Evolutionary conservation across 1,284 basidiomycete species (phyloP).

Genomic region (Phellinidium pouzarii): DNA sequence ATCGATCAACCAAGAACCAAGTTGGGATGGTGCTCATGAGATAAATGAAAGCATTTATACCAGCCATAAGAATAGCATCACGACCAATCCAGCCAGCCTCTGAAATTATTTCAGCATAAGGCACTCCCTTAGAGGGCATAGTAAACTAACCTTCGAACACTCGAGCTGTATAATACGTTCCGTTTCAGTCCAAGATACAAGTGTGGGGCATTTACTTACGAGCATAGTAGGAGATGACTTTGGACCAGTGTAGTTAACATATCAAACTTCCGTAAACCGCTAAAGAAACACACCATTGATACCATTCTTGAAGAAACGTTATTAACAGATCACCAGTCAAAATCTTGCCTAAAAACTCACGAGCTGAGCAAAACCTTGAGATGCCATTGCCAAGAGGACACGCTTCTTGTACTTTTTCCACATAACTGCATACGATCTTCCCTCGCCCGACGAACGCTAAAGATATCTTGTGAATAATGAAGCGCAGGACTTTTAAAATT

Average conservation of each 20-base stretch:
- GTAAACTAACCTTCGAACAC: constrained; percentile 72
- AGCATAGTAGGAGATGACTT: constrained; percentile 93
- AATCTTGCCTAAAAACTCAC: constrained; percentile 36
- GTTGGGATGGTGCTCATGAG: constrained; percentile 77
- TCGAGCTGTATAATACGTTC: constrained; percentile 40
- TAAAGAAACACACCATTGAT: constrained; percentile 63
- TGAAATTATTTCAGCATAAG: constrained; percentile 31
- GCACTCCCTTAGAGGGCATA: background rate
- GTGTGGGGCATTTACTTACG: constrained; percentile 45
- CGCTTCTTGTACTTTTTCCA: constrained; percentile 86
- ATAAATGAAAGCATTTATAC: constrained; percentile 89
- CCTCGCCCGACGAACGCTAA: constrained; percentile 71
- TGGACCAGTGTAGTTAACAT: constrained; percentile 11
- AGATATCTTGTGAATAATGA: constrained; percentile 17
- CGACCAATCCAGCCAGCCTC: constrained; percentile 98
- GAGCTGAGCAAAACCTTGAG: constrained; percentile 93
- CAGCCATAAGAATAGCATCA: constrained; percentile 95
- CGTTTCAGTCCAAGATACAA: constrained; percentile 7
- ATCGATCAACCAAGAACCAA: constrained; percentile 93
- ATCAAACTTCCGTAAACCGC: constrained; percentile 2
- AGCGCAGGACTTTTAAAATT: background rate
- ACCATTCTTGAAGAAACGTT: constrained; percentile 60
- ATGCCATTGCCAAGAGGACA: constrained; percentile 95
- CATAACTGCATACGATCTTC: constrained; percentile 77
- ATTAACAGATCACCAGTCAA: constrained; percentile 16